A percentile compares a stretch with the other conserved stretches of the same genome.
These are phyloP conservation scores for Furcasterigmium sp. DNA, from an alignment of 2,329 filamentous ascomycete species.

Conservation along the genomic window DNA sequence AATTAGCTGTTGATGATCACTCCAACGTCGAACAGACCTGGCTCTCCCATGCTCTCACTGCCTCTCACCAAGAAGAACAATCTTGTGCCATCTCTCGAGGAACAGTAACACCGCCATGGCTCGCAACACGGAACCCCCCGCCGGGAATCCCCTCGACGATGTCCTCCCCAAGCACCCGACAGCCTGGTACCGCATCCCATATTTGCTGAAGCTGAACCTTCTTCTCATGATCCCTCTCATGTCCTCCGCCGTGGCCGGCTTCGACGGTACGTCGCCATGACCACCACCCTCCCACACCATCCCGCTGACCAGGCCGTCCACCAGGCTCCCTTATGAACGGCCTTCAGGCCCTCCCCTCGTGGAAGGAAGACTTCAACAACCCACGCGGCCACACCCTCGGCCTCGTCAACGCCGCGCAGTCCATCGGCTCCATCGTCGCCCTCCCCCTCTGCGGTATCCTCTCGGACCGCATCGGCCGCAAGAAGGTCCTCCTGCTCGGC, in stretches of 20 bases:
- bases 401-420: constrained; percentile 35
- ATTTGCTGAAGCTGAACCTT: constrained; percentile 38
- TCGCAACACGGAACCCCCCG: constrained; percentile 14
- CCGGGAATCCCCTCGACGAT: constrained; percentile 20
- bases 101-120: too few relatives aligned
- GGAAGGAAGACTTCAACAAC: constrained; percentile 24
- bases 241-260: constrained; percentile 7
- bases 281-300: too few relatives aligned
- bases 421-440: constrained; percentile 34
- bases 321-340: constrained; percentile 31
- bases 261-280: constrained; percentile 3
- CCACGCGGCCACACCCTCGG: constrained; percentile 23
- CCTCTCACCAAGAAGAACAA: too few relatives aligned
- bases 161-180: constrained; percentile 31
- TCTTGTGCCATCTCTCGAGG: too few relatives aligned
- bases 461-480: constrained; percentile 31
- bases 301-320: not conserved
- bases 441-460: constrained; percentile 32
- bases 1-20: too few relatives aligned
- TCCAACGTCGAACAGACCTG: too few relatives aligned
- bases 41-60: too few relatives aligned
- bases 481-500: constrained; percentile 26
- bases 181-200: constrained; percentile 35
- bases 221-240: constrained; percentile 31
- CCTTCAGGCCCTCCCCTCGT: constrained; percentile 29